These are phyloP conservation scores for Aspergillus spinulosporus DNA, from an alignment of 2,329 filamentous ascomycete species.

Conservation along the genomic window DNA sequence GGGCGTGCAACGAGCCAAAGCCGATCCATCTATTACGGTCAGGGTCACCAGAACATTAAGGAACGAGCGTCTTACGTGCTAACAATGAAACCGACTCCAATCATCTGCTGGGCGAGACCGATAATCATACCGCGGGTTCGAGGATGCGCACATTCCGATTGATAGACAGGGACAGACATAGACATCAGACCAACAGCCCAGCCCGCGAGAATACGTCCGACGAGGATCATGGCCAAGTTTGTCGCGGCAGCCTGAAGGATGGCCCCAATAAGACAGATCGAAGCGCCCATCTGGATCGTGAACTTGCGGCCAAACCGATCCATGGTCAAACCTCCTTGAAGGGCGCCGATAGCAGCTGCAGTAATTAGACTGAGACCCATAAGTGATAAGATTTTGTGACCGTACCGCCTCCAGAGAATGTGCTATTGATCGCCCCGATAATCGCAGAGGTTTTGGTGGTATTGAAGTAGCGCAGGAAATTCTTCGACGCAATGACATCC, in stretches of 20 bases:
- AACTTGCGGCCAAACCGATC: constrained; percentile 61
- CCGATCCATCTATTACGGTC: constrained; percentile 46
- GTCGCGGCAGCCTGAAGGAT: constrained; percentile 60
- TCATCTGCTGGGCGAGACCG: constrained; percentile 47
- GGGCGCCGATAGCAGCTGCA: constrained; percentile 51
- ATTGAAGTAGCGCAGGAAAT: constrained; percentile 61
- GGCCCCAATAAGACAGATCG: constrained; percentile 60
- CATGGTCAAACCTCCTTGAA: constrained; percentile 59
- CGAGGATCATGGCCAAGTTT: constrained; percentile 57
- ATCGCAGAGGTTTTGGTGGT: constrained; percentile 52
- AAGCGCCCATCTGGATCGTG: constrained; percentile 61
- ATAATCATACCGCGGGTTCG: constrained; percentile 55
- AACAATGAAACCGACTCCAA: constrained; percentile 47
- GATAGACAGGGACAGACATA: constrained; percentile 61
- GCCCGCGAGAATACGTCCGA: constrained; percentile 55
- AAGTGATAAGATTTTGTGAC: neutral
- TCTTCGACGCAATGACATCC: constrained; percentile 55
- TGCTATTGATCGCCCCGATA: constrained; percentile 64
- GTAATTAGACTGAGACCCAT: neutral
- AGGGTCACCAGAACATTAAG: neutral
- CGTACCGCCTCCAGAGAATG: constrained; percentile 59
- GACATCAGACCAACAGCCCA: constrained; percentile 51
- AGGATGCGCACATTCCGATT: constrained; percentile 62
- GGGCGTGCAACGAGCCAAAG: constrained; percentile 47
- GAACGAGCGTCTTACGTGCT: constrained; percentile 38